phyloP scores from a whole-genome alignment of 2,329 filamentous ascomycete species.

The Cladobotryum protrusum region DNA sequence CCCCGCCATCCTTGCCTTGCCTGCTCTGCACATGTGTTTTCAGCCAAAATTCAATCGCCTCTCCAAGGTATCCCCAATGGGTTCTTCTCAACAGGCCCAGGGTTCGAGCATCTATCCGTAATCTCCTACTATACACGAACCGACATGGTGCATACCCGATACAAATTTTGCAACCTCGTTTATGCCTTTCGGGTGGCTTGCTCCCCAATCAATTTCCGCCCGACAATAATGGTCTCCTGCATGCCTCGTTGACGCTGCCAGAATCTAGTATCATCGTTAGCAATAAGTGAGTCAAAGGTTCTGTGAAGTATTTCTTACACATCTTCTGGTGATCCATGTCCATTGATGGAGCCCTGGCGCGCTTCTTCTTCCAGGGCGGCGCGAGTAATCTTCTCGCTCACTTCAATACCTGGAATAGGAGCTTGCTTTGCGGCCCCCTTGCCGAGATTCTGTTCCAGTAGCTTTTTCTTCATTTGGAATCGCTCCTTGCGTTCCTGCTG shows the following conservation, averaged over 20 bases:
- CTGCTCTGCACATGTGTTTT: no score
- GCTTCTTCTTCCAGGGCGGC: constrained; percentile 60
- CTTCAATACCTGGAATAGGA: constrained; percentile 39
- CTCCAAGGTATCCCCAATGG: no score
- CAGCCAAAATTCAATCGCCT: no score
- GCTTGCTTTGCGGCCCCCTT: constrained; percentile 46
- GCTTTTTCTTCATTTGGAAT: constrained; percentile 71
- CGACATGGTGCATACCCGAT: no score
- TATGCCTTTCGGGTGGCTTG: no score
- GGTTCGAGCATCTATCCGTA: no score
- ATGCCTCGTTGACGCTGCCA: constrained; percentile 56
- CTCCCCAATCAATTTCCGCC: constrained; percentile 48
- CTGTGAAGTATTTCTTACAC: constrained; percentile 29
- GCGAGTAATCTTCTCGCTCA: constrained; percentile 58
- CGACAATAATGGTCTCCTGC: constrained; percentile 51
- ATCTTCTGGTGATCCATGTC: constrained; percentile 47
- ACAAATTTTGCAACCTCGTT: no score
- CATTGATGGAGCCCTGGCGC: constrained; percentile 41
- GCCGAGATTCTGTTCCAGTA: constrained; percentile 67
- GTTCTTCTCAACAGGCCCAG: no score
- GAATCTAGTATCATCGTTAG: constrained; percentile 39
- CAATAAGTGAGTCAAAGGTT: constrained; percentile 1
- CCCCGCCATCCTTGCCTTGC: no score
- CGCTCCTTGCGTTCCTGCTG: constrained; percentile 80
- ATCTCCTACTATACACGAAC: no score